phyloP scores from a whole-genome alignment of 1,139 yeast genomes.

The Pichia sp. region DNA sequence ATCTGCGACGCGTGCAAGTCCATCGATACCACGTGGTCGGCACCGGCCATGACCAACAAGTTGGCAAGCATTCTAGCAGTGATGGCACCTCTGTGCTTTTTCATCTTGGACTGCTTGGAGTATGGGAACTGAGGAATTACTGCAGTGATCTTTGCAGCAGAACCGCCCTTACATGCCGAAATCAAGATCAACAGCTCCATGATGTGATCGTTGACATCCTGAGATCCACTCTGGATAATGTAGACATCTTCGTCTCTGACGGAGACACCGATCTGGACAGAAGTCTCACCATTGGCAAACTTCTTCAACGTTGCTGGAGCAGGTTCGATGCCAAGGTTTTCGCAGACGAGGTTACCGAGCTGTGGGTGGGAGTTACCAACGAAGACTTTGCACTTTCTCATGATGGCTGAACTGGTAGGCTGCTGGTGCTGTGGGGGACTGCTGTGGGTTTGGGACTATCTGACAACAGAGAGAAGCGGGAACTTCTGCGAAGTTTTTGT shows the following conservation, averaged over 20 bases:
- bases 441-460: not conserved
- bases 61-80: conserved; percentile 99
- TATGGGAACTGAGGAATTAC: conserved; percentile 97
- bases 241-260: conserved; percentile 97
- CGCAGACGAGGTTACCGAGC: conserved; percentile 84
- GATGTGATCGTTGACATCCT: conserved; percentile 86
- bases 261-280: conserved; percentile 90
- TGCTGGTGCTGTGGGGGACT: not conserved
- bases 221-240: conserved; percentile 90
- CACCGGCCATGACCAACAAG: conserved; percentile 94
- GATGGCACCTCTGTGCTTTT: conserved; percentile 96
- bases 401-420: conserved; percentile 28
- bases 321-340: conserved; percentile 87
- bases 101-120: conserved; percentile 96
- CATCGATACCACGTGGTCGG: conserved; percentile 97
- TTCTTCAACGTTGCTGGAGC: conserved; percentile 89
- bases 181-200: conserved; percentile 93
- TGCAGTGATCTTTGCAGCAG: conserved; percentile 94
- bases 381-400: conserved; percentile 96
- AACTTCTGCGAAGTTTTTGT: not conserved
- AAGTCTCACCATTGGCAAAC: conserved; percentile 95
- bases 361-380: conserved; percentile 97
- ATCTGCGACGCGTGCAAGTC: conserved; percentile 97
- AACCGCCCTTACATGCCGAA: conserved; percentile 95
- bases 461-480: not conserved